Evolutionary conservation across 1,284 basidiomycete genomes (phyloP), one percentile per base, ranked within the genome.

Genomic region (Cutaneotrichosporon cutaneum): DNA sequence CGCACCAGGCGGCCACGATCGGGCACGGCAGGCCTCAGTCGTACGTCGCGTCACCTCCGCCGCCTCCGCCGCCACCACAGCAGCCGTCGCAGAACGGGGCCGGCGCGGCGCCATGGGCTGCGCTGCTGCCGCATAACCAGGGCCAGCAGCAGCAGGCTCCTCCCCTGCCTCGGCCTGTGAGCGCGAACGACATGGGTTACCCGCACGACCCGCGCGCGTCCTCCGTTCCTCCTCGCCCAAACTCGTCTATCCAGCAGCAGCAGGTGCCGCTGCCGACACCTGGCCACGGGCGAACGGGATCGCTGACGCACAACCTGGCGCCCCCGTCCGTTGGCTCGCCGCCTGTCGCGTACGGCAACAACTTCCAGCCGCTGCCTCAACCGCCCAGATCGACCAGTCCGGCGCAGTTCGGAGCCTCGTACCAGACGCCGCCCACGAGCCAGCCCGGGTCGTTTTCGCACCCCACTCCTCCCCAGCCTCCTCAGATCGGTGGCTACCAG

Each of bases 71-170:
- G 24, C 22, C 7, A 16, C 60, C 30, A 10, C 44, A 27, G 32
- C 44, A 44, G 24, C 14, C 54, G 27, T 30, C 32, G 50, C 58
- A 24, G 50, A 30, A 61, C 48, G 14, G 53, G 18, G 30, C 67
- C 0, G 54, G 54, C 3, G 67, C 72, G 7, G 73, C 72, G 8
- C 74, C 76, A 4, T 77, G 76, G 76, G 63, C 67, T 2, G 27
- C 58, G 2, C 61, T 65, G 0, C 54, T 74, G 16, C 71, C 70
- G 5, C 70, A 71, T 54, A 39, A 58, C 13, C 70, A 63, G n/a
- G 51, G 48, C n/a, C 60, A 66, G 53, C 67, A 44, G 22, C 58
- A 53, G 22, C 51, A n/a, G 44, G n/a, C 14, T 11, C 11, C 11
- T n/a, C 30, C 10, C 24, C 44, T 27, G 3, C 52, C 30, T 32